Base-by-base conservation (phyloP, 192 early-diverging fungal genomes). In the Spizellomyces punctatus region DNA sequence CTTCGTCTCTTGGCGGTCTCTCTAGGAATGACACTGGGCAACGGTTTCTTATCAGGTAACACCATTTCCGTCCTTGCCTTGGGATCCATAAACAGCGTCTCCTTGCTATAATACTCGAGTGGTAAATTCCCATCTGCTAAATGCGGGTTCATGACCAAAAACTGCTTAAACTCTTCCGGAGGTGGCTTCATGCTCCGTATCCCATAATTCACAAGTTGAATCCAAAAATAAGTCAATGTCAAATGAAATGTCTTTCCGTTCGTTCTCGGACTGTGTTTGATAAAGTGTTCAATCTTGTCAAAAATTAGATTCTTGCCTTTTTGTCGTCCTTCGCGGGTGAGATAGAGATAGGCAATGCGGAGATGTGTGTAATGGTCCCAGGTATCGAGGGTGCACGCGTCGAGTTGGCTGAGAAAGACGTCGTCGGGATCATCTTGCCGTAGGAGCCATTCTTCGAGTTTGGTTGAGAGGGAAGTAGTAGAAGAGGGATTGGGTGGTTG, bases 301-400 rank as follows among this genome's bases (percentile, higher is more conserved):
- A 62, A 62, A 9, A 62, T 62, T 41, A 22, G 17, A 41, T 62
- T 41, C 8, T 62, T 62, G 16, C 60, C 60, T 41, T 62, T 62
- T 41, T 36, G 60, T 41, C 60, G 60, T 14, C 60, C 60, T 6
- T 62, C 17, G 19, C 19, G 17, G 16, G 60, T 62, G 10, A 62
- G 60, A 12, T 62, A 62, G 19, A 62, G 16, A 36, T 62, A 62
- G 19, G 60, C 60, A 6, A 62, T 62, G 17, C 60, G 60, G 36
- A 62, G 60, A 8, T 62, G 60, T 41, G 60, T 36, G 60, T 62
- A 62, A 14, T 62, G 60, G 60, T 62, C 60, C 60, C 60, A 62
- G 60, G 17, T 21, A 16, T 17, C 19, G 17, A 62, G 36, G 16
- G 60, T 62, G 36, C 17, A 62, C 5, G n/a, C 36, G 16, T 62